These are phyloP conservation scores for Chlamydomonas sphaeroides DNA, from an alignment of 139 green algal genomes.

Conservation along the genomic window DNA sequence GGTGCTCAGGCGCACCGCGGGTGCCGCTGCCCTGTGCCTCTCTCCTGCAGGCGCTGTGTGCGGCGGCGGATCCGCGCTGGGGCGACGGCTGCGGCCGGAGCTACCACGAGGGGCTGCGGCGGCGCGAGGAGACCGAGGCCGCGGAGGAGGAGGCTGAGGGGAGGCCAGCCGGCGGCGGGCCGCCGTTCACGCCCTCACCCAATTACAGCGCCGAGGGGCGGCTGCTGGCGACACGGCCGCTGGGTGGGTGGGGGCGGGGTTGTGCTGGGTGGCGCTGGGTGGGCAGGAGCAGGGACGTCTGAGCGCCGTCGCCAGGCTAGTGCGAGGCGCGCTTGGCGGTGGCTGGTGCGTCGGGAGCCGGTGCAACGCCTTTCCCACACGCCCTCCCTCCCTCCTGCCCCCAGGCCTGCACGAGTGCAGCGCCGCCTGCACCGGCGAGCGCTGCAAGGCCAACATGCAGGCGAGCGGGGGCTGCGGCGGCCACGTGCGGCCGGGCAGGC, in stretches of 20 bases:
- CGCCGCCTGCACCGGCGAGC: neutral
- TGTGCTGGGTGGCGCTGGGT: too few relatives aligned
- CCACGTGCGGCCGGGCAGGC: too few relatives aligned
- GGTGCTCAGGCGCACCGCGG: too few relatives aligned
- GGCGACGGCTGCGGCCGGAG: neutral
- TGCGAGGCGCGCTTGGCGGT: too few relatives aligned
- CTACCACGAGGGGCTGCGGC: conserved; percentile 10
- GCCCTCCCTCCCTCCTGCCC: neutral
- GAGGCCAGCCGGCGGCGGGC: neutral
- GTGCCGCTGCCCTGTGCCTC: too few relatives aligned
- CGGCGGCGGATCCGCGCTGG: neutral
- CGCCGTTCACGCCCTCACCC: neutral
- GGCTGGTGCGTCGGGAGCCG: neutral
- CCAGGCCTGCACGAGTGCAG: conserved; percentile 33
- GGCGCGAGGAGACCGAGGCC: neutral
- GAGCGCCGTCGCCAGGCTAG: too few relatives aligned
- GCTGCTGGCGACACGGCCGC: conserved; percentile 3
- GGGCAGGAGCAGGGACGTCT: neutral
- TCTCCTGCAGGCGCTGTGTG: neutral
- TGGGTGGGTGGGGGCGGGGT: neutral
- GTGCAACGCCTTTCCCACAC: neutral
- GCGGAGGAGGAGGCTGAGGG: neutral
- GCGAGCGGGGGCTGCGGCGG: neutral
- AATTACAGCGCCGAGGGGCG: neutral
- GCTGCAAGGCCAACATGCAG: conserved; percentile 15